phyloP scores from a whole-genome alignment of 108 stramenopile genomes.

The Parmales sp. region DNA sequence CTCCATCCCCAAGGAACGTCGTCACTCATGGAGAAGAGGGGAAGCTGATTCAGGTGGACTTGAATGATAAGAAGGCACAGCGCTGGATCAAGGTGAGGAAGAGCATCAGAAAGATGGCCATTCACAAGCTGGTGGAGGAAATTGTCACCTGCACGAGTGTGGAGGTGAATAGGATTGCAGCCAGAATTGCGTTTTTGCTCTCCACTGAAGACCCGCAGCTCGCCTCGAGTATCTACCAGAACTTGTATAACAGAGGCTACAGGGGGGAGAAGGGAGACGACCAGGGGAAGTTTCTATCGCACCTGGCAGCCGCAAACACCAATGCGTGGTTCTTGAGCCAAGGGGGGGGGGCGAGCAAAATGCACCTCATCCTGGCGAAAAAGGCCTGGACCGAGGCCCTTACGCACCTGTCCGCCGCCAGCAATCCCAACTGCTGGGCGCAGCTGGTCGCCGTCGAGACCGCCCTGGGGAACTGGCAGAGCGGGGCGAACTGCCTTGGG shows the following conservation, averaged over 20 bases:
- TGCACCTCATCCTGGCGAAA: neutral
- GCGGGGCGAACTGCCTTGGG: neutral
- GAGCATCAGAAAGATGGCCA: neutral
- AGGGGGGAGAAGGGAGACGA: neutral
- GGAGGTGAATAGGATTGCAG: neutral
- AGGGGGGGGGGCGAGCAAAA: neutral
- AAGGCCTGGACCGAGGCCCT: constrained; percentile 1
- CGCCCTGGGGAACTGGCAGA: neutral
- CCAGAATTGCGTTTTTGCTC: neutral
- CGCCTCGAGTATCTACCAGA: neutral
- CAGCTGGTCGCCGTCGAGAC: neutral
- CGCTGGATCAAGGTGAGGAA: neutral
- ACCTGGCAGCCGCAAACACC: neutral
- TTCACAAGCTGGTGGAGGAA: neutral
- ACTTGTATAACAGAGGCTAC: neutral
- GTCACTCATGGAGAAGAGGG: neutral
- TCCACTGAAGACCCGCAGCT: neutral
- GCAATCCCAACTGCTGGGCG: neutral
- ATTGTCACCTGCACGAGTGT: neutral
- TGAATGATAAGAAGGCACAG: neutral
- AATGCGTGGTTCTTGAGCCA: neutral
- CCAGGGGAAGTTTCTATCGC: neutral
- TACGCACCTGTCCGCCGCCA: neutral
- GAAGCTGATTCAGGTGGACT: neutral
- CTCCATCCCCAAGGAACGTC: neutral